Evolutionary conservation across 192 early-diverging fungal species (phyloP).

Genomic region (Umbelopsis sp.): DNA sequence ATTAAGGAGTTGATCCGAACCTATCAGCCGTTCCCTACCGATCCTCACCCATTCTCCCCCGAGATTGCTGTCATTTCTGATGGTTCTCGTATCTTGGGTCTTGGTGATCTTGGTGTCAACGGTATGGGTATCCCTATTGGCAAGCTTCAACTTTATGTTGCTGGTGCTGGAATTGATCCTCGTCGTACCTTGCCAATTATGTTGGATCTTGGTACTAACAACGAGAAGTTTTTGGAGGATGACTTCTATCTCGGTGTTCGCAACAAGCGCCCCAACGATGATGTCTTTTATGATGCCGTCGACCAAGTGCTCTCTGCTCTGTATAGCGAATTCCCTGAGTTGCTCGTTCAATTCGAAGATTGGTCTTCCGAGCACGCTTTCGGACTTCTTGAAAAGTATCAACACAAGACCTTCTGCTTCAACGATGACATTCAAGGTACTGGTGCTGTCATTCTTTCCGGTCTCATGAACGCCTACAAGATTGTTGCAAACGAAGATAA

Average conservation of each 20-base stretch:
- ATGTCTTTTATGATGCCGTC: slow-evolving; percentile 77
- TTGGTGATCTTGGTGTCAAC: slow-evolving; percentile 93
- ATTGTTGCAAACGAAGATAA: slow-evolving; percentile 56
- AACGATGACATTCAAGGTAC: slow-evolving; percentile 97
- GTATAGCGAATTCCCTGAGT: slow-evolving; percentile 68
- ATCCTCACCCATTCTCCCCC: slow-evolving; percentile 53
- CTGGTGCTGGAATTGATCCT: slow-evolving; percentile 85
- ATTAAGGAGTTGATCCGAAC: slow-evolving; percentile 77
- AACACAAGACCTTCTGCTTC: slow-evolving; percentile 79
- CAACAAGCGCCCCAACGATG: slow-evolving; percentile 65
- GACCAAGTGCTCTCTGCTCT: slow-evolving; percentile 82
- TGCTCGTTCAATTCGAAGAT: slow-evolving; percentile 97
- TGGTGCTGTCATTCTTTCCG: slow-evolving; percentile 91
- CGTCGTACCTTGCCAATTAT: slow-evolving; percentile 86
- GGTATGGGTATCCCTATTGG: slow-evolving; percentile 96
- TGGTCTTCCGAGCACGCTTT: slow-evolving; percentile 93
- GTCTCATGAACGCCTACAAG: slow-evolving; percentile 86
- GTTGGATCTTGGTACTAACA: slow-evolving; percentile 93
- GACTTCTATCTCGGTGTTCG: slow-evolving; percentile 88
- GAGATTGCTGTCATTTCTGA: slow-evolving; percentile 96
- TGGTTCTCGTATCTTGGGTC: slow-evolving; percentile 90
- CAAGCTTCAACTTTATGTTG: slow-evolving; percentile 92
- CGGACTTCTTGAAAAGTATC: slow-evolving; percentile 78
- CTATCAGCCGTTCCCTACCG: slow-evolving; percentile 70
- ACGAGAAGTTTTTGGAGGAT: slow-evolving; percentile 76